Conservation (phyloP, 2,329 filamentous ascomycete genomes). For the Rhinocladiella mackenziei region DNA sequence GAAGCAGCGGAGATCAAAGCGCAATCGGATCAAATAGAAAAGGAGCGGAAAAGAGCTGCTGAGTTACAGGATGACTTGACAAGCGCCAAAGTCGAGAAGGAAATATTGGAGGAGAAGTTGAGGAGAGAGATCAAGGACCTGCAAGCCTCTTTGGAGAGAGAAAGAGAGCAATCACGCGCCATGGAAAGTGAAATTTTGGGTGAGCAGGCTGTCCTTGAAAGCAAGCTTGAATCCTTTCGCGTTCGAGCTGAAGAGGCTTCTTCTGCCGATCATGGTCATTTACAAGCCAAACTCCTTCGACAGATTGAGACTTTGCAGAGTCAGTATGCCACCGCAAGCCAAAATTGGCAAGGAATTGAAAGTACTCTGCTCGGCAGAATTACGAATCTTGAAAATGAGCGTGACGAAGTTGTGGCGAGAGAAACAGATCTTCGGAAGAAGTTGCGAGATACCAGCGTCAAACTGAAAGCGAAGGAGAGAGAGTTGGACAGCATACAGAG, state of each 20-base stretch:
- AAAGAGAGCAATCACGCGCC: slow-evolving; percentile 64
- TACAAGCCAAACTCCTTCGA: slow-evolving; percentile 81
- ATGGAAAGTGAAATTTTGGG: slow-evolving; percentile 72
- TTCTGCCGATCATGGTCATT: slow-evolving; percentile 73
- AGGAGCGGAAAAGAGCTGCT: slow-evolving; percentile 55
- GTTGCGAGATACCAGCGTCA: slow-evolving; percentile 74
- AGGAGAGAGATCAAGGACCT: slow-evolving; percentile 67
- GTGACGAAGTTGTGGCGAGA: slow-evolving; percentile 75
- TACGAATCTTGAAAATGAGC: slow-evolving; percentile 76
- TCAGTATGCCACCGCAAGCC: slow-evolving; percentile 87
- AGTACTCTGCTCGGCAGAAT: slow-evolving; percentile 75
- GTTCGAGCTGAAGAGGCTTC: slow-evolving; percentile 83
- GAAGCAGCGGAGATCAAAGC: slow-evolving; percentile 64
- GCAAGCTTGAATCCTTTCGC: slow-evolving; percentile 83
- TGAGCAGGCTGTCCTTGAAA: slow-evolving; percentile 75
- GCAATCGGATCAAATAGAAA: slow-evolving; percentile 63
- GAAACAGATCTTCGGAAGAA: slow-evolving; percentile 88
- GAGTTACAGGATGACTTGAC: slow-evolving; percentile 63
- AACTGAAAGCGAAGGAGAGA: slow-evolving; percentile 68
- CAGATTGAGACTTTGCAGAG: slow-evolving; percentile 95
- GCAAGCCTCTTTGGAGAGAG: slow-evolving; percentile 67
- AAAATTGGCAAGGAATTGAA: slow-evolving; percentile 98
- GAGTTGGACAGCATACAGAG: slow-evolving; percentile 67
- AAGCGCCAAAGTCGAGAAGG: slow-evolving; percentile 68
- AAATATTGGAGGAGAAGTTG: slow-evolving; percentile 66